Percentiles rank a stretch among this genome's conserved stretches.
phyloP scores from a whole-genome alignment of 305 asterid genomes.

The Fraxinus greggii region DNA sequence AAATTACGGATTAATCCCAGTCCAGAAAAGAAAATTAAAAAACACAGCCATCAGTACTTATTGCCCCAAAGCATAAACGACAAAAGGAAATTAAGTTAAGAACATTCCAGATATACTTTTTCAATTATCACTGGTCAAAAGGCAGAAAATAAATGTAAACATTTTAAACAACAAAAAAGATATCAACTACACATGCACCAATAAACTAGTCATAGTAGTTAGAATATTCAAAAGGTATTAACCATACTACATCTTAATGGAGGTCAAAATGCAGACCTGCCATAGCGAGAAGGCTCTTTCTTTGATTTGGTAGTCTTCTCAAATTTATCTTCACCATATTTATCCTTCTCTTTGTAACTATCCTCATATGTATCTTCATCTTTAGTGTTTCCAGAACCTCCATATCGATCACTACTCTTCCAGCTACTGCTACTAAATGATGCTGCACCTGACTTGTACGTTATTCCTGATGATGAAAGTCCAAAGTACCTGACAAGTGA shows the following conservation, averaged over 20 bases:
- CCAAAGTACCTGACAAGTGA: slow-evolving; percentile 66
- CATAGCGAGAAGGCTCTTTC: slow-evolving; percentile 59
- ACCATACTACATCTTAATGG: slow-evolving; percentile 14
- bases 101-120: neutral
- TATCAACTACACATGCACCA: slow-evolving; percentile 21
- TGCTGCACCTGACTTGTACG: slow-evolving; percentile 73
- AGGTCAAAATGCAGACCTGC: slow-evolving; percentile 52
- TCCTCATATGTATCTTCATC: slow-evolving; percentile 53
- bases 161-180: neutral
- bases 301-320: slow-evolving; percentile 43
- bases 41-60: neutral
- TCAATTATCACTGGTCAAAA: slow-evolving; percentile 9
- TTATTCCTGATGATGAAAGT: slow-evolving; percentile 82
- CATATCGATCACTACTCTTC: slow-evolving; percentile 50
- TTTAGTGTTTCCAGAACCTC: slow-evolving; percentile 64
- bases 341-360: slow-evolving; percentile 48
- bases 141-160: neutral
- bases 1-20: slow-evolving; percentile 3
- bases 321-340: slow-evolving; percentile 57
- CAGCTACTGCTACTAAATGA: slow-evolving; percentile 60
- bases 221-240: slow-evolving; percentile 19
- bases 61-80: neutral
- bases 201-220: slow-evolving; percentile 11
- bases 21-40: slow-evolving; percentile 17
- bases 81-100: neutral